Conservation (phyloP, 805 yeast species). For the Saturnispora ahearnii region DNA sequence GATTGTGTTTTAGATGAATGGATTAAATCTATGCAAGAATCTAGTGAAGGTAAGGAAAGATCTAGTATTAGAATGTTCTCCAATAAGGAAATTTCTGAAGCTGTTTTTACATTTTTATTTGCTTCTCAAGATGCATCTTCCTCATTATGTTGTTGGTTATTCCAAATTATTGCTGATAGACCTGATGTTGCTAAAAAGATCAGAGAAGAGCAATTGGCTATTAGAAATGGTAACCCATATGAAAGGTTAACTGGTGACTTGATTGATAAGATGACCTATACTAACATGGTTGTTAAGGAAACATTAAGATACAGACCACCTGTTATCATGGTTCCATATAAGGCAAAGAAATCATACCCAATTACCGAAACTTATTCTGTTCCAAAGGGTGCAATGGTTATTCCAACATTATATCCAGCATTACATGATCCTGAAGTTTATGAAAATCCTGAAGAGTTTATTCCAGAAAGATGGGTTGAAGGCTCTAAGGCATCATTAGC, state of each 20-base stretch:
- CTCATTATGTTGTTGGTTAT: slow-evolving; percentile 95
- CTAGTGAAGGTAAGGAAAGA: slow-evolving; percentile 29
- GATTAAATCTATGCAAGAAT: slow-evolving; percentile 66
- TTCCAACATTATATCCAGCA: slow-evolving; percentile 92
- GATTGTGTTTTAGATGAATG: slow-evolving; percentile 93
- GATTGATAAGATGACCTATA: slow-evolving; percentile 80
- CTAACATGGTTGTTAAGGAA: slow-evolving; percentile 86
- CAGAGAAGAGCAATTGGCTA: slow-evolving; percentile 82
- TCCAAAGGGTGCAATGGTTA: slow-evolving; percentile 95
- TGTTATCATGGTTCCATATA: slow-evolving; percentile 95
- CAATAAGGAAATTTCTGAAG: slow-evolving; percentile 89
- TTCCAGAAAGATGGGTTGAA: slow-evolving; percentile 91
- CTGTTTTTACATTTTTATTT: slow-evolving; percentile 90
- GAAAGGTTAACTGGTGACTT: slow-evolving; percentile 56
- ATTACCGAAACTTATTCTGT: slow-evolving; percentile 77
- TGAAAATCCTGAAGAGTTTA: slow-evolving; percentile 86
- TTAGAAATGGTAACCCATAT: slow-evolving; percentile 69
- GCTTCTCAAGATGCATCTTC: slow-evolving; percentile 99
- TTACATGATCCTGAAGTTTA: slow-evolving; percentile 96
- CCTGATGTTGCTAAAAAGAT: slow-evolving; percentile 83
- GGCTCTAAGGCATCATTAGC: slow-evolving; percentile 69
- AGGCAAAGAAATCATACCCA: slow-evolving; percentile 80
- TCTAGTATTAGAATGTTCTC: slow-evolving; percentile 71
- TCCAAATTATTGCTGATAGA: slow-evolving; percentile 91
- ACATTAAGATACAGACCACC: slow-evolving; percentile 94